Evolutionary conservation across 352 stramenopile species (phyloP), one percentile per base, ranked within the genome.

Genomic region (Phytophthora syringae): DNA sequence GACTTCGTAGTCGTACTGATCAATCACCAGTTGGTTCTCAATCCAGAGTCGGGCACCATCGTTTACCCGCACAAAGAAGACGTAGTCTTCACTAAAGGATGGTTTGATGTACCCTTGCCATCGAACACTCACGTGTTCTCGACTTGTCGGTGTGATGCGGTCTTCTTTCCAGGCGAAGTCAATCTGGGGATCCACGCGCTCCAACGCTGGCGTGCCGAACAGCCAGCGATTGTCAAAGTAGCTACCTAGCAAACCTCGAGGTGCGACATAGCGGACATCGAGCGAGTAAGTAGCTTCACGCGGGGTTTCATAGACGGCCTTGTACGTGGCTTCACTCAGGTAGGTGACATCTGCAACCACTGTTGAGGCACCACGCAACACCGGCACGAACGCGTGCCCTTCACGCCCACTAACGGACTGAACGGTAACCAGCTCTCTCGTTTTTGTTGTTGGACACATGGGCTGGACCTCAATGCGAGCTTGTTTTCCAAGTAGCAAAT

Each of bases 171-270:
- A 99, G 3, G 77, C 62, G 67, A 99, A 99, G 64, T 98, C 82
- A 49, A 99, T 84, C 4, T 74, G 63, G 9, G 69, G 40, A 66
- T 99, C 97, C 2, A 99, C 70, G 16, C 95, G 85, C 39, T 84
- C 84, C 1, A 98, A 36, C 22, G 89, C 81, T 6, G 95, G 86
- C 6, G 78, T 75, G 11, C 91, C 94, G 48, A 96, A 93, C 21
- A 98, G 76, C 96, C 96, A 99, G 0, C 95, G 84, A 67, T 99
- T 99, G 69, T 97, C 98, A 62, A 97, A 99, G 70, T 99, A 99
- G 62, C 90, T 81, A 0, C 90, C 96, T 6, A 85, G 30, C 2
- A 99, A 79, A 4, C 97, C 97, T 48, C 81, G 84, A 20, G 77
- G 75, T n/a, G 77, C 61, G 5, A 88, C 86, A 58, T 92, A 77